Evolutionary conservation across 768 basidiomycete species (phyloP), one percentile per base, ranked within the genome.

Genomic region (Aureoboletus auriporus): DNA sequence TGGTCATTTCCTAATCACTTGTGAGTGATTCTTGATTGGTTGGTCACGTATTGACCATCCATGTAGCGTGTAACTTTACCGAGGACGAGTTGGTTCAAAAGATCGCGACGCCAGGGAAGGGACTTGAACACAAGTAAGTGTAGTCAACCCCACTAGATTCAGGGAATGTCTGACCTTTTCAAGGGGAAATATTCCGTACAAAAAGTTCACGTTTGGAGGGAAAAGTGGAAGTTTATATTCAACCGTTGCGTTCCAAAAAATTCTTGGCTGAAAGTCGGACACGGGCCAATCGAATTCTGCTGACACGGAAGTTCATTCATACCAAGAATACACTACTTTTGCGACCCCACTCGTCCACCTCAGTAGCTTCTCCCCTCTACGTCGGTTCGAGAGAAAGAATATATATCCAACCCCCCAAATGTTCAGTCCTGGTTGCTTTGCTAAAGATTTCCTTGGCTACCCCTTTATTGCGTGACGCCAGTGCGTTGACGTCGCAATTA

Each of bases 11-110:
- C 70, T 93, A 30, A 88, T 92, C 38, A 91, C 89, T 31, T 91
- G 90, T 89, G 57, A 58, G 83, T 69, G 6, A 27, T 31, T 16
- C n/a, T 13, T 7, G 16, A 5, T 9, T 8, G 9, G 29, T 27
- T 13, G 34, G 26, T 8, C 36, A 36, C 36, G 28, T 3, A 42
- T 20, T 46, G 11, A 57, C 36, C 14, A 3, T 23, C 16, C 0
- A 11, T 13, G 2, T 51, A 84, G 86, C 90, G 2, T 93, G 90
- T 59, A 92, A 92, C 61, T 92, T 90, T 56, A 93, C 90, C 0
- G 84, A 88, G 55, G 79, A 83, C 0, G 90, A 93, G 59, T 60
- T 92, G 31, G 76, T 72, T 55, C 59, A 68, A 4, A 75, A 59
- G 44, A 88, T 91, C 56, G 66, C 67, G 11, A 70, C 66, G 0